Evolutionary conservation across 2,329 filamentous ascomycete species (phyloP).

Genomic region (Fusarium bulbicola): DNA sequence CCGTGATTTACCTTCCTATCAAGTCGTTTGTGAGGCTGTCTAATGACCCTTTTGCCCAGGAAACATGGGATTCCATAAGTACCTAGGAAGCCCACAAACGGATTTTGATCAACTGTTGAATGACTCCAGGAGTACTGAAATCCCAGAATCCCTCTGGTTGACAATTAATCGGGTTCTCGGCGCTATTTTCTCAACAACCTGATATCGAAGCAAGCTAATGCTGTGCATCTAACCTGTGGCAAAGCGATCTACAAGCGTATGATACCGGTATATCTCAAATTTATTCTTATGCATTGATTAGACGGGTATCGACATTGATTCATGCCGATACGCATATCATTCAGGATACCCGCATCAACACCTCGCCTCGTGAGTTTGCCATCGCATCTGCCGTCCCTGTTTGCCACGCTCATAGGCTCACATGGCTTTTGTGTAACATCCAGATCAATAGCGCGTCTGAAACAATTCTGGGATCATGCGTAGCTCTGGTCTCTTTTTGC

Average conservation of each 20-base stretch:
- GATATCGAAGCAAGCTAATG: not conserved
- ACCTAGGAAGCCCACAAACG: not conserved
- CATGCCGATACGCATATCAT: not conserved
- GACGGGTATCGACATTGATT: not conserved
- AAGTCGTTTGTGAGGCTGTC: not conserved
- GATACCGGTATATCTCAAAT: not conserved
- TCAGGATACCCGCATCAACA: not conserved
- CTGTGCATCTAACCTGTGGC: not conserved
- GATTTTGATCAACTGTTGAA: not conserved
- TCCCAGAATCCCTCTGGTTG: not conserved
- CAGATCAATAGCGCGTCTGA: not conserved
- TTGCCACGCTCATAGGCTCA: not conserved
- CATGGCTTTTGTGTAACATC: not conserved
- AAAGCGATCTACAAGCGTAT: not conserved
- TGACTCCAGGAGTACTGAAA: not conserved
- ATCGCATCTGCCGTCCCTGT: not conserved
- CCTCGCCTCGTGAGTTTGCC: constrained; percentile 17
- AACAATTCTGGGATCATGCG: not conserved
- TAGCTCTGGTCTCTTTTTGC: not conserved
- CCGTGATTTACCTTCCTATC: not conserved
- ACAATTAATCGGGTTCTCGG: not conserved
- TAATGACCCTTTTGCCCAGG: not conserved
- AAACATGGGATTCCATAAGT: not conserved
- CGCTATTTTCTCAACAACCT: not conserved
- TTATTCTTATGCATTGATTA: not conserved